These are phyloP conservation scores for Torrubiella hemipterigena DNA, from an alignment of 2,329 filamentous ascomycete genomes.

Conservation along the genomic window DNA sequence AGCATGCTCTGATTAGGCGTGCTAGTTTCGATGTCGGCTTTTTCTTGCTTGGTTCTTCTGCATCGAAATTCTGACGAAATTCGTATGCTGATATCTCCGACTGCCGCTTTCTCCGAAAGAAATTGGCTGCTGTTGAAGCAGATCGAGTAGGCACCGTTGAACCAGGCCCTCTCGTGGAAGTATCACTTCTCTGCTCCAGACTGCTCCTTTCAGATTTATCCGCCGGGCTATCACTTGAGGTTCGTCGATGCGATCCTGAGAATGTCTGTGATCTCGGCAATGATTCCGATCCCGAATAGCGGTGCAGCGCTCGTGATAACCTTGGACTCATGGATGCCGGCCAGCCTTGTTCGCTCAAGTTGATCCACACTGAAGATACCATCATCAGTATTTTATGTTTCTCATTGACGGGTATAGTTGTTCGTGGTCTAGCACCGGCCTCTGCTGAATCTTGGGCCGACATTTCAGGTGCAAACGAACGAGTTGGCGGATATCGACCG, in stretches of 20 bases:
- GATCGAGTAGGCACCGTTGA: conserved; percentile 9
- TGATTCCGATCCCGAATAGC: conserved; percentile 8
- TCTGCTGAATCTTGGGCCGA: conserved; percentile 6
- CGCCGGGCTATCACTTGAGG: conserved; percentile 5
- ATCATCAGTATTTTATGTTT: conserved; percentile 24
- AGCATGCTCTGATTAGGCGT: too few species aligned
- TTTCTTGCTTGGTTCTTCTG: too few species aligned
- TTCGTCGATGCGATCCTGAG: conserved; percentile 5
- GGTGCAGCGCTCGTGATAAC: conserved; percentile 13
- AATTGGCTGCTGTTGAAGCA: conserved; percentile 14
- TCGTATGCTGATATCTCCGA: conserved; percentile 1
- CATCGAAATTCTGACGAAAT: too few species aligned
- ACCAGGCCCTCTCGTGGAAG: background rate
- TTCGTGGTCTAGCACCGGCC: conserved; percentile 6
- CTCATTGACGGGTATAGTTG: conserved; percentile 17
- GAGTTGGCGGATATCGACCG: conserved; percentile 33
- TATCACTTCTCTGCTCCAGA: background rate
- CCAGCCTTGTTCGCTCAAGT: conserved; percentile 22
- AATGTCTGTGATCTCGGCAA: conserved; percentile 5
- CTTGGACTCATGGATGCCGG: conserved; percentile 18
- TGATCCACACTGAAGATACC: conserved; percentile 24
- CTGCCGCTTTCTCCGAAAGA: conserved; percentile 12
- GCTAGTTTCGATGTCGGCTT: too few species aligned
- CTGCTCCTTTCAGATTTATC: background rate
- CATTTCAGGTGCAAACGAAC: conserved; percentile 16